Evolutionary conservation across 1,284 basidiomycete genomes (phyloP).

Genomic region (Cystobasidium sp.): DNA sequence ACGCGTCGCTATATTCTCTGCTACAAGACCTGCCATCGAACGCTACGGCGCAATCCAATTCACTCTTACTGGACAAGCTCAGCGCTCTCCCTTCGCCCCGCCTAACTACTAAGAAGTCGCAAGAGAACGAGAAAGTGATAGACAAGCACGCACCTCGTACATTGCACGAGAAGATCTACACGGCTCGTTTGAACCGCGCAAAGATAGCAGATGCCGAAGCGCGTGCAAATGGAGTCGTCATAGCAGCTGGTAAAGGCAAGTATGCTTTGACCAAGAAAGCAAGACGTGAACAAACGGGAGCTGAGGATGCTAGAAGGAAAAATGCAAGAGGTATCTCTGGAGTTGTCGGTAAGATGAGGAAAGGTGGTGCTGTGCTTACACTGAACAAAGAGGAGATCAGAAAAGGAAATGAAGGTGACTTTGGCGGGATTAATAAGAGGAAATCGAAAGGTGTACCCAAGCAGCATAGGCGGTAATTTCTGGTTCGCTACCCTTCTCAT

Average conservation of each 20-base stretch:
- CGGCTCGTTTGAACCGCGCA: conserved; percentile 25
- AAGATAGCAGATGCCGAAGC: conserved; percentile 26
- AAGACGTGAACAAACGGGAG: conserved; percentile 29
- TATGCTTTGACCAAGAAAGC: conserved; percentile 40
- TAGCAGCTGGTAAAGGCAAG: conserved; percentile 31
- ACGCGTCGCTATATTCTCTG: conserved; percentile 36
- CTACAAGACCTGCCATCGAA: conserved; percentile 36
- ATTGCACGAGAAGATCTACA: conserved; percentile 34
- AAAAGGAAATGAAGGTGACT: conserved; percentile 35
- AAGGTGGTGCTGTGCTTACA: conserved; percentile 31
- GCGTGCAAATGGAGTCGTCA: conserved; percentile 28
- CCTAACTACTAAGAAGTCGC: conserved; percentile 6
- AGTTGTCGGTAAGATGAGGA: conserved; percentile 41
- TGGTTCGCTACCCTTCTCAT: neutral
- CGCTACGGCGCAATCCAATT: conserved; percentile 1
- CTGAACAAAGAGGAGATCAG: conserved; percentile 35
- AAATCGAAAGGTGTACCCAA: conserved; percentile 9
- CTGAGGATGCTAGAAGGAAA: conserved; percentile 34
- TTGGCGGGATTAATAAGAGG: conserved; percentile 7
- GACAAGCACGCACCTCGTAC: conserved; percentile 35
- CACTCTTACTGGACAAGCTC: conserved; percentile 13
- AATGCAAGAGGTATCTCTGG: conserved; percentile 39
- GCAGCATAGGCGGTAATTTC: neutral
- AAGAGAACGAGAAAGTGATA: conserved; percentile 27
- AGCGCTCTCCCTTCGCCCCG: conserved; percentile 19